These are phyloP conservation scores for Leccinum uliginosum DNA, from an alignment of 768 basidiomycete genomes.

Conservation along the genomic window DNA sequence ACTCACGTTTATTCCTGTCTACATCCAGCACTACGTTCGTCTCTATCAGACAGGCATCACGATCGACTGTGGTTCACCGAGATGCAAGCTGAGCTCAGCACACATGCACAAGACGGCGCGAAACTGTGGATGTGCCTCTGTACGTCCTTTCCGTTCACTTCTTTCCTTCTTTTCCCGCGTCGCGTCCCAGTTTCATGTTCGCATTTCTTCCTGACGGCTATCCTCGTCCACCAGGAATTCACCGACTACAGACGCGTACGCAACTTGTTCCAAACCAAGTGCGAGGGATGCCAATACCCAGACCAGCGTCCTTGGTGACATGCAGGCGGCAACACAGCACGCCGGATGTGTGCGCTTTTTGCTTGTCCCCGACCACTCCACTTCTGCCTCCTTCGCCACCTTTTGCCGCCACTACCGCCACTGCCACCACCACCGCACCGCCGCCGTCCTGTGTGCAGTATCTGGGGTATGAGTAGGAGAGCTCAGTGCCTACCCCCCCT, in stretches of 20 bases:
- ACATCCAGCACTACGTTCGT: conserved; percentile 55
- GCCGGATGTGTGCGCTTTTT: neutral
- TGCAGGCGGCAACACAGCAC: neutral
- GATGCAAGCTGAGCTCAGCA: conserved; percentile 50
- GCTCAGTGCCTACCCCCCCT: neutral
- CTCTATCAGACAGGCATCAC: conserved; percentile 59
- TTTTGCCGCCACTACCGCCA: neutral
- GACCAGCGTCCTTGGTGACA: conserved; percentile 24
- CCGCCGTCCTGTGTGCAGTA: neutral
- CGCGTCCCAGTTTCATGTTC: neutral
- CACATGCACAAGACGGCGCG: conserved; percentile 59
- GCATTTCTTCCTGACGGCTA: neutral
- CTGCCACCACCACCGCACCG: neutral
- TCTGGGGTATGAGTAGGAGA: neutral
- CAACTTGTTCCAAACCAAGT: conserved; percentile 63
- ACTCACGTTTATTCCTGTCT: conserved; percentile 1
- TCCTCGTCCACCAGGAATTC: conserved; percentile 26
- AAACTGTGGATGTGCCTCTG: conserved; percentile 53
- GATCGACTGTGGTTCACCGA: conserved; percentile 48
- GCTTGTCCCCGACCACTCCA: neutral
- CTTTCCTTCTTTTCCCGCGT: neutral
- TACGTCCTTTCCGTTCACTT: conserved; percentile 9
- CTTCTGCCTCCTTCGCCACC: conserved; percentile 5
- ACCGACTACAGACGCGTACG: conserved; percentile 52
- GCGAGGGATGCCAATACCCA: conserved; percentile 49